phyloP scores from a whole-genome alignment of 257 asterid species.

The Buddleja alternifolia region DNA sequence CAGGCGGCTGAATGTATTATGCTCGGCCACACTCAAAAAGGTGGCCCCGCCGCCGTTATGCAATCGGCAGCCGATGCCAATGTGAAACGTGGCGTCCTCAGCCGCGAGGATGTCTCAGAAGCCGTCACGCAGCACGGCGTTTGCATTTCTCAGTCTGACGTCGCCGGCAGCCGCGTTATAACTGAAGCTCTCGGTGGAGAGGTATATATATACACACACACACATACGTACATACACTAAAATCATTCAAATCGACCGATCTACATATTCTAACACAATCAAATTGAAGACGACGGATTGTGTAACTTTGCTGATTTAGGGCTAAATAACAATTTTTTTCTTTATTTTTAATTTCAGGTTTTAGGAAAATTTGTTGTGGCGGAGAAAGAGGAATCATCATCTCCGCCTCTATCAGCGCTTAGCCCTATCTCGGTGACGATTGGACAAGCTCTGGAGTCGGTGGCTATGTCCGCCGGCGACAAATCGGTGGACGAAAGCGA shows the following conservation, averaged over 20 bases:
- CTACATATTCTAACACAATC: no score
- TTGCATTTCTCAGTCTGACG: constrained; percentile 31
- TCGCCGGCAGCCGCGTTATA: constrained; percentile 38
- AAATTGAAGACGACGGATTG: no score
- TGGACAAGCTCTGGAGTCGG: constrained; percentile 55
- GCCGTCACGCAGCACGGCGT: constrained; percentile 31
- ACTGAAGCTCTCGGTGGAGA: constrained; percentile 50
- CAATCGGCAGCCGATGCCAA: constrained; percentile 50
- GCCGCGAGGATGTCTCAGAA: constrained; percentile 34
- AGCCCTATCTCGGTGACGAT: constrained; percentile 25
- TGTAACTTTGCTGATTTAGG: no score
- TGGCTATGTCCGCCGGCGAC: constrained; percentile 34
- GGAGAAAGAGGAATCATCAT: background rate
- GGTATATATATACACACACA: no score
- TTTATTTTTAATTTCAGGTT: constrained; percentile 29
- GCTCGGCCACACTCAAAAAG: constrained; percentile 42
- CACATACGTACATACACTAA: no score
- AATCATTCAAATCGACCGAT: no score
- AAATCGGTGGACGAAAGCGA: constrained; percentile 45
- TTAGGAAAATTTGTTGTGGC: constrained; percentile 35
- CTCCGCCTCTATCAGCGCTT: constrained; percentile 22
- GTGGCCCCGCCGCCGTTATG: constrained; percentile 53
- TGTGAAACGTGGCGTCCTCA: constrained; percentile 34
- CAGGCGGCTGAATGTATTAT: constrained; percentile 46
- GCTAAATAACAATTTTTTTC: no score